Evolutionary conservation across 768 basidiomycete genomes (phyloP).

Genomic region (Suillus discolor): DNA sequence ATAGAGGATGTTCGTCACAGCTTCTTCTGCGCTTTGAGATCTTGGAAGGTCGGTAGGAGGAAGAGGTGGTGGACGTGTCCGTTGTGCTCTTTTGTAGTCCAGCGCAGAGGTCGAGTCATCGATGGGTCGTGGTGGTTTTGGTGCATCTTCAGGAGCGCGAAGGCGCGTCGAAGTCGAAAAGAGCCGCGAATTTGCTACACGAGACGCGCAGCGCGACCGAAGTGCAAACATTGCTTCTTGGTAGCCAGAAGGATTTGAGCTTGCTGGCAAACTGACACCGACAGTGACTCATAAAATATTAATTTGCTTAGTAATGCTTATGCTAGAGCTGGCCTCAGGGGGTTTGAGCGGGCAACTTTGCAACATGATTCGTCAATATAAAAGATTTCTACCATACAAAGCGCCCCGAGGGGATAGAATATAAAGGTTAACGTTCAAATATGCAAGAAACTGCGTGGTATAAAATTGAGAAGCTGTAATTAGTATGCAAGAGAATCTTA

Average conservation of each 20-base stretch:
- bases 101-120: constrained; percentile 94
- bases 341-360: neutral
- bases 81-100: constrained; percentile 83
- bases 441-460: neutral
- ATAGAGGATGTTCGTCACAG: constrained; percentile 96
- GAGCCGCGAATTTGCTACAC: constrained; percentile 21
- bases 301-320: neutral
- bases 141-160: constrained; percentile 37
- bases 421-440: neutral
- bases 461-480: neutral
- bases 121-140: constrained; percentile 77
- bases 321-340: neutral
- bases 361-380: neutral
- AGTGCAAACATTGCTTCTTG: constrained; percentile 14
- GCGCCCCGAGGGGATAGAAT: neutral
- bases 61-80: constrained; percentile 76
- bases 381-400: neutral
- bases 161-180: constrained; percentile 24
- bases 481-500: neutral
- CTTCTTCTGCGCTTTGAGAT: constrained; percentile 86
- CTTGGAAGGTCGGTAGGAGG: constrained; percentile 86
- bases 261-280: neutral
- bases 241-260: neutral
- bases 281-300: neutral
- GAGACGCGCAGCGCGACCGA: constrained; percentile 23